phyloP scores from a whole-genome alignment of 305 asterid species.

The Plantago rigida region DNA sequence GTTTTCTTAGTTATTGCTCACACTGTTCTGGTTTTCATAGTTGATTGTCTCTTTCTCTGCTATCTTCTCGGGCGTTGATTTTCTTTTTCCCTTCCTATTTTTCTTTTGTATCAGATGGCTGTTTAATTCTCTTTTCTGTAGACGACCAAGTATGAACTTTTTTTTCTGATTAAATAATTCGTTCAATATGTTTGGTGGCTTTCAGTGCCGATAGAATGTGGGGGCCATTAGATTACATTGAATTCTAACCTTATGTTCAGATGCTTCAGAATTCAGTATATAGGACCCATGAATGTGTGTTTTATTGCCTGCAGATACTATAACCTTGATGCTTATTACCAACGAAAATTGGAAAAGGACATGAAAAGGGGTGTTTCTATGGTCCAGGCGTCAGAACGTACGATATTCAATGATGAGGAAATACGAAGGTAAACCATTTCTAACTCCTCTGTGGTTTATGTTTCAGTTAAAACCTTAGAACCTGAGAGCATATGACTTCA shows the following conservation, averaged over 20 bases:
- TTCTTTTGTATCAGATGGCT: background rate
- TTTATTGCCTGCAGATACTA: constrained; percentile 57
- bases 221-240: background rate
- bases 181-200: background rate
- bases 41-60: constrained; percentile 2
- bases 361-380: constrained; percentile 52
- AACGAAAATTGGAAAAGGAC: constrained; percentile 60
- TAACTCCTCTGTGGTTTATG: background rate
- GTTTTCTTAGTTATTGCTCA: constrained; percentile 28
- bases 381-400: constrained; percentile 56
- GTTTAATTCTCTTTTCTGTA: background rate
- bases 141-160: background rate
- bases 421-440: constrained; percentile 53
- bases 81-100: background rate
- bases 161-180: background rate
- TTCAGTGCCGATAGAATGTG: background rate
- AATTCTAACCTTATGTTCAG: background rate
- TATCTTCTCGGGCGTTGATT: background rate
- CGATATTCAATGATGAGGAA: constrained; percentile 82
- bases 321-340: constrained; percentile 67
- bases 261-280: constrained; percentile 1
- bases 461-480: no score
- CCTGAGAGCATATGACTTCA: background rate
- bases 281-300: constrained; percentile 2
- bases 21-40: constrained; percentile 7